Conservation (phyloP, 2,329 filamentous ascomycete genomes). For the Sporothrix sp. region DNA sequence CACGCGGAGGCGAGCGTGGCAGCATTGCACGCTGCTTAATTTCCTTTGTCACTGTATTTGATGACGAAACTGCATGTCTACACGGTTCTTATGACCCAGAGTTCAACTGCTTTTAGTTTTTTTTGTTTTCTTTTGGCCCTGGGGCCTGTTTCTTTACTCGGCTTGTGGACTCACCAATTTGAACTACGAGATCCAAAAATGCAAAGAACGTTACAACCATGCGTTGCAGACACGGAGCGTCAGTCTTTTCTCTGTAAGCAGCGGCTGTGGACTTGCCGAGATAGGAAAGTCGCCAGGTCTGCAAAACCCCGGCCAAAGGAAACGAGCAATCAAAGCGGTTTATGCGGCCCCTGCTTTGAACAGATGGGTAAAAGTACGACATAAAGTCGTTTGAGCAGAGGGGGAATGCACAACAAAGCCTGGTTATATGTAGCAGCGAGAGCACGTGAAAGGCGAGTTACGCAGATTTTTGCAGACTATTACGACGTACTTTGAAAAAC, state of each 20-base stretch:
- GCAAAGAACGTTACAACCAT: too few relatives aligned
- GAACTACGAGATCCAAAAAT: too few relatives aligned
- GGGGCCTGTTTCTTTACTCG: neutral
- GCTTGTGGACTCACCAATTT: neutral
- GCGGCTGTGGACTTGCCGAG: constrained; percentile 1
- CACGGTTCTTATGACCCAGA: neutral
- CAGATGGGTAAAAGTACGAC: too few relatives aligned
- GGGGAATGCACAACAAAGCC: too few relatives aligned
- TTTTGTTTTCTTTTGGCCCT: neutral
- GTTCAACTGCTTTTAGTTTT: neutral
- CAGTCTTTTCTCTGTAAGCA: neutral
- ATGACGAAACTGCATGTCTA: constrained; percentile 8
- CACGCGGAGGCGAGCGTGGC: neutral
- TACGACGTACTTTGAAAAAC: neutral
- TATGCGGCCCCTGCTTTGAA: neutral
- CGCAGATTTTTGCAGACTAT: neutral
- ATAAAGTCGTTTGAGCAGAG: too few relatives aligned
- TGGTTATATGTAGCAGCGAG: too few relatives aligned
- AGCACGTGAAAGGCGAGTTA: neutral
- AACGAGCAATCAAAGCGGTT: constrained; percentile 10
- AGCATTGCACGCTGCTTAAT: too few relatives aligned
- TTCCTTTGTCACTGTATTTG: constrained; percentile 5
- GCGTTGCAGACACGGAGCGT: too few relatives aligned
- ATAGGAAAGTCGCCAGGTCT: neutral
- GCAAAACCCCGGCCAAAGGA: constrained; percentile 4